Evolutionary conservation across 306 rosid genomes (phyloP).

Genomic region (Lablab purpureus): DNA sequence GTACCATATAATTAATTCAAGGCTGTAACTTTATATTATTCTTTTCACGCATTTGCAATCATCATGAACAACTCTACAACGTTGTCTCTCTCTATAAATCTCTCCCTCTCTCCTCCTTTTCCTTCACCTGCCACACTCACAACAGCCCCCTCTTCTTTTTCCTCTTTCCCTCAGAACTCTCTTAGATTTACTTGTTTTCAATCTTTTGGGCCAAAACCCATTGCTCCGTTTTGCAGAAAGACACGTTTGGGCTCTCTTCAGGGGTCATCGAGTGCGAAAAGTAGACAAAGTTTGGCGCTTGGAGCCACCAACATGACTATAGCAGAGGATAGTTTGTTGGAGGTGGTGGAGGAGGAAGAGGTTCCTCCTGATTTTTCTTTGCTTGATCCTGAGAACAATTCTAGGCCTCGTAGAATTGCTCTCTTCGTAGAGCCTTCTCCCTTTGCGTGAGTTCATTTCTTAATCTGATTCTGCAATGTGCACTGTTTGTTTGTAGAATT

Average conservation of each 20-base stretch:
- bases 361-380: slow-evolving; percentile 73
- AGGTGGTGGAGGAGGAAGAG: slow-evolving; percentile 60
- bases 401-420: slow-evolving; percentile 92
- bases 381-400: slow-evolving; percentile 65
- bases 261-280: slow-evolving; percentile 32
- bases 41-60: slow-evolving; percentile 34
- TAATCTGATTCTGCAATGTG: neutral
- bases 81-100: slow-evolving; percentile 72
- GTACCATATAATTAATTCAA: slow-evolving; percentile 5
- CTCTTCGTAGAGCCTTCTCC: slow-evolving; percentile 99
- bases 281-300: slow-evolving; percentile 47
- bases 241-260: slow-evolving; percentile 37
- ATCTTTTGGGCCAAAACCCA: slow-evolving; percentile 54
- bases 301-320: slow-evolving; percentile 75
- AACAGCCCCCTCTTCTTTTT: neutral
- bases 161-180: slow-evolving; percentile 19
- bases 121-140: slow-evolving; percentile 43
- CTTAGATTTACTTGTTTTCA: slow-evolving; percentile 43
- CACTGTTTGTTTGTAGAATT: slow-evolving; percentile 24
- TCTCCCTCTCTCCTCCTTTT: slow-evolving; percentile 66
- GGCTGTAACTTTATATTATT: slow-evolving; percentile 26
- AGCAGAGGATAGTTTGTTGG: slow-evolving; percentile 52
- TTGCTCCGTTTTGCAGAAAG: slow-evolving; percentile 43
- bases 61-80: slow-evolving; percentile 54
- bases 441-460: slow-evolving; percentile 73